Evolutionary conservation across 768 basidiomycete species (phyloP).

Genomic region (Clavulina sp.): DNA sequence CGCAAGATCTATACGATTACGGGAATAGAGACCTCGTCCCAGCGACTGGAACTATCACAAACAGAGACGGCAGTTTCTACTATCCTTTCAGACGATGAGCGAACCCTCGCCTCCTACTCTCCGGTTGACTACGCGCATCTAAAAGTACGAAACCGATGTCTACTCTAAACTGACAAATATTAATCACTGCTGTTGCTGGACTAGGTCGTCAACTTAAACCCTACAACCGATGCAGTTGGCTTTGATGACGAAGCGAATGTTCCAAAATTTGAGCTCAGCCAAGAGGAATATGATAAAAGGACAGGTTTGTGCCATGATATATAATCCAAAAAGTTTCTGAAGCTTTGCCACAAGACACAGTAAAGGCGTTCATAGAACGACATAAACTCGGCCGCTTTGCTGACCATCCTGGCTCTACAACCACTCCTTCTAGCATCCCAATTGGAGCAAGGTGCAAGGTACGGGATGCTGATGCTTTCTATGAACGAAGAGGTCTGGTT

Average conservation of each 20-base stretch:
- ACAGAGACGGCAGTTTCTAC: slow-evolving; percentile 33
- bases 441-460: slow-evolving; percentile 73
- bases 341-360: slow-evolving; percentile 47
- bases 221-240: slow-evolving; percentile 61
- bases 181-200: neutral
- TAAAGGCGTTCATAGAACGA: slow-evolving; percentile 73
- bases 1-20: slow-evolving; percentile 84
- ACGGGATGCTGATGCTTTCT: slow-evolving; percentile 26
- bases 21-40: slow-evolving; percentile 65
- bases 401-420: slow-evolving; percentile 5
- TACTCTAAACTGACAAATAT: neutral
- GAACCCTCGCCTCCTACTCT: slow-evolving; percentile 57
- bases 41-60: slow-evolving; percentile 45
- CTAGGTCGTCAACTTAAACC: slow-evolving; percentile 62
- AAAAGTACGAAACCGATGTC: slow-evolving; percentile 34
- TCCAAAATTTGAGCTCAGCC: slow-evolving; percentile 80
- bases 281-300: slow-evolving; percentile 63
- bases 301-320: slow-evolving; percentile 33
- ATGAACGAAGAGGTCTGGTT: slow-evolving; percentile 62
- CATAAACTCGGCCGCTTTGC: slow-evolving; percentile 84
- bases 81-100: slow-evolving; percentile 41
- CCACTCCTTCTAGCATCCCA: slow-evolving; percentile 25
- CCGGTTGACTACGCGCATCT: slow-evolving; percentile 62
- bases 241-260: slow-evolving; percentile 71
- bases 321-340: neutral